Evolutionary conservation across 2,329 filamentous ascomycete genomes (phyloP), one percentile per base, ranked within the genome.

Genomic region (Neonectria coccinea): DNA sequence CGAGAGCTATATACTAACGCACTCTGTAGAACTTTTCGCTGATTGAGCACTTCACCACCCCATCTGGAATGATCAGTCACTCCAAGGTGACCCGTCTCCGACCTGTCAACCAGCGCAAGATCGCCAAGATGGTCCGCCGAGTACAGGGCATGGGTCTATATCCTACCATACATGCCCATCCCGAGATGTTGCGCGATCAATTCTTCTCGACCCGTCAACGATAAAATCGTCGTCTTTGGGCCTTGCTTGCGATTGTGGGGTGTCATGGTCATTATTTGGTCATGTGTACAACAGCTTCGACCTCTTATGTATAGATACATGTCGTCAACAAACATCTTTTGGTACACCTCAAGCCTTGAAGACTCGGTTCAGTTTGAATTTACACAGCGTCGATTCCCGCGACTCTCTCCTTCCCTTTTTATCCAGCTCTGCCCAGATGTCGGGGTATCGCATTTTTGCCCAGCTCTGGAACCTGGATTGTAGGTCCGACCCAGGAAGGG

Each of bases 61-160:
- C 90, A 11, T 92, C 93, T 82, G 96, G 95, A 55, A 89, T 94
- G 64, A 97, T 99, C 78, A 92, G 89, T 81, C 89, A 91, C 77
- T 85, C 87, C n/a, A 85, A 79, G 6, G 83, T 90, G 25, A 98
- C 94, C 0, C 93, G 93, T 14, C 83, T 99, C 66, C 87, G 93
- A 62, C 92, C 92, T 3, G 91, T 92, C 70, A 98, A 98, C 83
- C 96, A 99, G 83, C 87, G 96, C 71, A 94, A 91, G 81, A 89
- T 99, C 76, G 92, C 95, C 67, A 97, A 97, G 84, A 95, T 97
- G 57, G 92, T 99, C 73, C 86, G 96, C 70, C 88, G 96, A 72
- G 91, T 92, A 20, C 91, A 98, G 73, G 96, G 94, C 1, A 86
- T 97, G 76, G 96, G 96, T 16, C 83, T 98, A 65, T 94, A 98